Evolutionary conservation across 805 yeast species (phyloP), one percentile per base, ranked within the genome.

Genomic region (Yamadazyma takamatsuzukensis): DNA sequence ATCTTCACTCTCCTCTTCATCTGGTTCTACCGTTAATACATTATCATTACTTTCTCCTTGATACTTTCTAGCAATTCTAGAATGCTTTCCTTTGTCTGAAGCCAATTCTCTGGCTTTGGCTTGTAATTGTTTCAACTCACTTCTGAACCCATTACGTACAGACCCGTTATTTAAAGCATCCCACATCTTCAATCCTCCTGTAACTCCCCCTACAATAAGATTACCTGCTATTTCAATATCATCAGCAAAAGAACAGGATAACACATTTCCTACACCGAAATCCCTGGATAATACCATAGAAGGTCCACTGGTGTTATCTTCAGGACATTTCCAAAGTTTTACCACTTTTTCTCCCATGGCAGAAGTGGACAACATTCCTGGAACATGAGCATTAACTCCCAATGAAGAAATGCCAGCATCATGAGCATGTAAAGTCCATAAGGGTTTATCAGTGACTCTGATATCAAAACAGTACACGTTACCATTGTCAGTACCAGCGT

Each of bases 391-490:
- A 61, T 86, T 89, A 22, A 80, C 72, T 45, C 81, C 82, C 45
- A 93, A 71, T 2, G 90, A 70, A 4, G 96, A 82, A 40, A 93
- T 82, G 40, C 95, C 97, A 2, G 95, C 76, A 61, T 93, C 97
- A 56, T 93, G 98, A 2, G 97, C 97, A 59, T 93, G 96, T 47
- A 93, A 69, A 2, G 95, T 86, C 98, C 98, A 93, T 19, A 90
- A 49, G 13, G 97, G 89, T 43, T 72, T 73, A 28, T 70, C 72
- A 23, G 69, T 74, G 31, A 63, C 64, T 56, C 96, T 77, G 27
- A 86, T 82, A 58, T 90, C 98, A 49, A 83, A 90, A 41, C 90
- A 82, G 64, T 86, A 86, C 16, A 93, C 76, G 49, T 79, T 79
- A 55, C 98, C 98, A 43, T 75, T 72, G 57, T 93, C 98, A 17